Evolutionary conservation across 177 flowering plant genomes (phyloP).

Genomic region (Vitis hybrid): DNA sequence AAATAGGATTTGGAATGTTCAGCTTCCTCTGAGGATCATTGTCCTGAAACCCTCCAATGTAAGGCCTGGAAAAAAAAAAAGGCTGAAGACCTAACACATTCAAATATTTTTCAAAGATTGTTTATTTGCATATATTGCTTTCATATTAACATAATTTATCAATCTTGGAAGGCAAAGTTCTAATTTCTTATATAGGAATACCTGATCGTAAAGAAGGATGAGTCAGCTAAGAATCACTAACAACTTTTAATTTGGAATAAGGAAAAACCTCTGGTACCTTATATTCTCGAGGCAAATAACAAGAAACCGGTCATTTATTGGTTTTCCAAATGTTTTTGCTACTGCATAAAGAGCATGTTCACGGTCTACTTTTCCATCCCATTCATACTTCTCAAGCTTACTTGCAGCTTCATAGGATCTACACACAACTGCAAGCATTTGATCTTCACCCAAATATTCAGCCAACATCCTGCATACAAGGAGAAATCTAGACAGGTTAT

Average conservation of each 20-base stretch:
- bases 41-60: slow-evolving; percentile 22
- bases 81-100: too few relatives aligned
- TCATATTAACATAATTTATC: neutral
- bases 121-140: neutral
- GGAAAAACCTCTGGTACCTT: slow-evolving; percentile 36
- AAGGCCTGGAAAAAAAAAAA: slow-evolving; percentile 43
- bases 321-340: slow-evolving; percentile 33
- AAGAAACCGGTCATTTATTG: slow-evolving; percentile 32
- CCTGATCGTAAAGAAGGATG: too few relatives aligned
- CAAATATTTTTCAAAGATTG: too few relatives aligned
- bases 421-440: slow-evolving; percentile 74
- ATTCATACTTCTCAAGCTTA: slow-evolving; percentile 36
- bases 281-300: slow-evolving; percentile 67
- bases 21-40: slow-evolving; percentile 42
- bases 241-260: neutral
- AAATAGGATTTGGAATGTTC: slow-evolving; percentile 37
- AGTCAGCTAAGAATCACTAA: too few relatives aligned
- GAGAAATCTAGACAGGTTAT: neutral
- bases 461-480: slow-evolving; percentile 47
- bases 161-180: too few relatives aligned
- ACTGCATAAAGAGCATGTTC: slow-evolving; percentile 29
- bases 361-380: slow-evolving; percentile 28
- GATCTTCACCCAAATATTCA: slow-evolving; percentile 63
- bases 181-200: too few relatives aligned
- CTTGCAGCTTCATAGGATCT: slow-evolving; percentile 39